Base-by-base conservation (phyloP, 2,329 filamentous ascomycete species). In the Orbilia brochopaga region DNA sequence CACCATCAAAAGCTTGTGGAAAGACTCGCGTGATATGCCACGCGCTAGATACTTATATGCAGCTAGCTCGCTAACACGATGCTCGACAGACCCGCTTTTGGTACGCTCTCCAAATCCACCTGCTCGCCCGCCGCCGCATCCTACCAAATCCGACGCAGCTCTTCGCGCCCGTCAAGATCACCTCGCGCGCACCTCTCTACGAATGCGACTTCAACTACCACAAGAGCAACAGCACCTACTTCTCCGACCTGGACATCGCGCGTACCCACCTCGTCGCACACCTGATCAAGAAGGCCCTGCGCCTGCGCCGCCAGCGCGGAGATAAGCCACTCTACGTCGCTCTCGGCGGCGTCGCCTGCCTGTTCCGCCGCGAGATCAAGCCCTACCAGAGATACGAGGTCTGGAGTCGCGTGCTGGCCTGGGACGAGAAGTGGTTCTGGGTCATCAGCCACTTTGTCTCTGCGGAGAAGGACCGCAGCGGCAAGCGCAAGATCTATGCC, bases 131-230 rank as follows among this genome's bases (percentile, higher is more conserved):
- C 74, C 82, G 82, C 51, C 79, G 81, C 62, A 81, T 81, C 69
- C 79, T 79, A 21, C 83, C 85, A 73, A 81, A 82, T 51, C 85
- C 87, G 1, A 83, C 86, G 72, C 85, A 88, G 44, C 85, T 94
- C 74, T 94, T 93, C 81, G 85, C 87, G 54, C 88, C 90, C 53
- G 81, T 89, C 57, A 86, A 90, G 67, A 86, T 88, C 15, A 82
- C 83, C 42, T 86, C 88, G 5, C 86, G 87, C 77, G 85, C 88
- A 13, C 85, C 90, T 0, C 80, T 90, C 60, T 84, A 90, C 75
- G 91, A 96, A 80, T 91, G 88, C 76, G 92, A 96, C 81, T 91
- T 92, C 82, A 93, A 94, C 81, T 78, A 91, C 48, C 90, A 93
- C 83, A 92, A 92, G 79, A 88, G 87, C 73, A 91, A 92, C 81